Conservation (phyloP, 768 basidiomycete genomes). For the Rubroboletus pulcherrimus region DNA sequence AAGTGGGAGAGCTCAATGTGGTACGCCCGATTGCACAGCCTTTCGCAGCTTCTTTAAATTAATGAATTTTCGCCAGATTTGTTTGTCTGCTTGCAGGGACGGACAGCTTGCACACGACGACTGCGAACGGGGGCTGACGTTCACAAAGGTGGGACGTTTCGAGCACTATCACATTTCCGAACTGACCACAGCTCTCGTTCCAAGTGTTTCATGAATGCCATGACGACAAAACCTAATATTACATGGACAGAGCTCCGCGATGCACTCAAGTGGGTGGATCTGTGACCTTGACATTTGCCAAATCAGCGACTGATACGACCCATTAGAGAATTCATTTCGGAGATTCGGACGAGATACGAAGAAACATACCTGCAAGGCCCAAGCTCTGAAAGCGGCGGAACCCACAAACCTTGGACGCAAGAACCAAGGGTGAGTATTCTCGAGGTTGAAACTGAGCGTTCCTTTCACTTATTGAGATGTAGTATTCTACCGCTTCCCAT, state of each 20-base stretch:
- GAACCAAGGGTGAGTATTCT: conserved; percentile 20
- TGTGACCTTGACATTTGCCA: not conserved
- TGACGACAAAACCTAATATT: conserved; percentile 2
- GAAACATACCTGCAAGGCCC: not conserved
- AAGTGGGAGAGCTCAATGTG: conserved; percentile 18
- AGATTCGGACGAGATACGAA: conserved; percentile 14
- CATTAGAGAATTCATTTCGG: conserved; percentile 11
- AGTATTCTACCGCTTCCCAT: conserved; percentile 12
- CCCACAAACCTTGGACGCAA: conserved; percentile 8
- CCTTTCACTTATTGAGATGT: not conserved
- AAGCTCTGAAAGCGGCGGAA: not conserved
- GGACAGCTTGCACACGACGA: conserved; percentile 24
- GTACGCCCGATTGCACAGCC: conserved; percentile 1
- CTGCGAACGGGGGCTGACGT: conserved; percentile 13
- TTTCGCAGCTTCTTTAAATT: not conserved
- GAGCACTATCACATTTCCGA: not conserved
- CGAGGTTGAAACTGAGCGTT: not conserved
- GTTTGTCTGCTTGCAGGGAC: conserved; percentile 27
- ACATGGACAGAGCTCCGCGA: conserved; percentile 23
- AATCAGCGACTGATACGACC: not conserved
- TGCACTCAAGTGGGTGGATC: conserved; percentile 10
- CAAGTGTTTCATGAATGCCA: conserved; percentile 21
- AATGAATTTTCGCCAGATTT: conserved; percentile 13
- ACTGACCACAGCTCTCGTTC: not conserved
- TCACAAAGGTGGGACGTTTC: conserved; percentile 21